phyloP scores from a whole-genome alignment of 345 rosid species.

The Euphorbia tirucalli region DNA sequence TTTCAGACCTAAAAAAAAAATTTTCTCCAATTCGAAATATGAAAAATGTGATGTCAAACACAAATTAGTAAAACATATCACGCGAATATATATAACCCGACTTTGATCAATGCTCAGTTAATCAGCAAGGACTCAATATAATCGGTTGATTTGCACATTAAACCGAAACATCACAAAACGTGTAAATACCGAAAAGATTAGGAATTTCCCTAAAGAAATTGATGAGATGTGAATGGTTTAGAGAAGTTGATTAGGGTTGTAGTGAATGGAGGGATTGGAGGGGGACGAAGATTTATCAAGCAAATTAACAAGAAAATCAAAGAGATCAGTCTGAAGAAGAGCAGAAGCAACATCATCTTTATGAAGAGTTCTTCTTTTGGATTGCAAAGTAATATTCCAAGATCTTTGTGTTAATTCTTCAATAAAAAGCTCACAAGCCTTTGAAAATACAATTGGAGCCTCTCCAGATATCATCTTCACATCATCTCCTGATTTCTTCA shows the following conservation, averaged over 20 bases:
- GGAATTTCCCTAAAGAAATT: no score
- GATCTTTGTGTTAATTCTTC: constrained; percentile 54
- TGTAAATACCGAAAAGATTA: no score
- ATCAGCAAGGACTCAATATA: no score
- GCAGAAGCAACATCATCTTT: constrained; percentile 68
- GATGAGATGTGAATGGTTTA: no score
- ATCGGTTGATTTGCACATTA: no score
- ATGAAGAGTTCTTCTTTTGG: constrained; percentile 57
- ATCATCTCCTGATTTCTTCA: constrained; percentile 58
- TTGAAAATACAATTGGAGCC: constrained; percentile 58
- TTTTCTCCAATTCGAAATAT: no score
- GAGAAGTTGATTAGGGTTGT: constrained; percentile 5
- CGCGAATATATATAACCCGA: no score
- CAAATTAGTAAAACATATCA: no score
- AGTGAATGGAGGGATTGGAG: not conserved
- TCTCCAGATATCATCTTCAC: constrained; percentile 69
- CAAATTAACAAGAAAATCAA: constrained; percentile 49
- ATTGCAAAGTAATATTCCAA: constrained; percentile 52
- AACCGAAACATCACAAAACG: no score
- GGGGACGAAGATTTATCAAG: not conserved
- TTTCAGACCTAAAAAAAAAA: no score
- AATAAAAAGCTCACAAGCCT: constrained; percentile 65
- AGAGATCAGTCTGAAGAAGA: constrained; percentile 46
- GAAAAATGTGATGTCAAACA: no score
- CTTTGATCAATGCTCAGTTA: no score